Conservation (phyloP, 1,139 yeast genomes). For the Candida pseudoviswanathii region DNA sequence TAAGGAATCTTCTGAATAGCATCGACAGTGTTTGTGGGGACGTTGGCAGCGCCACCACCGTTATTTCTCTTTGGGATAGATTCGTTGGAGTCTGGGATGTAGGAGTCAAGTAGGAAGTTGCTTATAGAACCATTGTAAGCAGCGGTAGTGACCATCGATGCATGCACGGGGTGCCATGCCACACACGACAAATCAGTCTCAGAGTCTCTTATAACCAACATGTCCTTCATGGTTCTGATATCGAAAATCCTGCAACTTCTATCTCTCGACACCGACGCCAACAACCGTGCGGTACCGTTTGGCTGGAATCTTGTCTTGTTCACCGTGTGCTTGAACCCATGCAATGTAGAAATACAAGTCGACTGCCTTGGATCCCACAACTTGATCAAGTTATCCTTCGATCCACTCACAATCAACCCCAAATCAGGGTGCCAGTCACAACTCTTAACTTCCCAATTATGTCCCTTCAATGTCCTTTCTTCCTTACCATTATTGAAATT, state of each 20-base stretch:
- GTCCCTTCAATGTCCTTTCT: slow-evolving; percentile 82
- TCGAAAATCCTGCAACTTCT: slow-evolving; percentile 87
- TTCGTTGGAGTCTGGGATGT: slow-evolving; percentile 33
- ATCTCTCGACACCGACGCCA: slow-evolving; percentile 89
- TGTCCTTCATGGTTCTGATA: slow-evolving; percentile 78
- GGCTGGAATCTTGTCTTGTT: slow-evolving; percentile 82
- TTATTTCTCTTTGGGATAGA: slow-evolving; percentile 19
- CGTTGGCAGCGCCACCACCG: slow-evolving; percentile 3
- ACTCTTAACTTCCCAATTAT: slow-evolving; percentile 98
- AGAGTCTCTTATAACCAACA: slow-evolving; percentile 71
- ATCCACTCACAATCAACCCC: slow-evolving; percentile 84
- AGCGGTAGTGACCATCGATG: slow-evolving; percentile 79
- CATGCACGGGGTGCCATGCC: slow-evolving; percentile 91
- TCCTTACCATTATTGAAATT: slow-evolving; percentile 88
- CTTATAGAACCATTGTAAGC: slow-evolving; percentile 86
- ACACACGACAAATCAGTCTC: slow-evolving; percentile 85
- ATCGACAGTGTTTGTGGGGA: slow-evolving; percentile 26
- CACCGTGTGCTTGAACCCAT: slow-evolving; percentile 93
- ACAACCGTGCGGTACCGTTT: slow-evolving; percentile 61
- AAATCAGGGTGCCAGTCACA: slow-evolving; percentile 95
- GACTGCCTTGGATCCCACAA: slow-evolving; percentile 94
- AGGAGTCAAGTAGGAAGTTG: slow-evolving; percentile 70
- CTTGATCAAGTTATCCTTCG: slow-evolving; percentile 90
- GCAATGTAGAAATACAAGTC: slow-evolving; percentile 73
- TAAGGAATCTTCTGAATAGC: slow-evolving; percentile 74